These are phyloP conservation scores for Thamnidium elegans DNA, from an alignment of 192 early-diverging fungal genomes.

Conservation along the genomic window DNA sequence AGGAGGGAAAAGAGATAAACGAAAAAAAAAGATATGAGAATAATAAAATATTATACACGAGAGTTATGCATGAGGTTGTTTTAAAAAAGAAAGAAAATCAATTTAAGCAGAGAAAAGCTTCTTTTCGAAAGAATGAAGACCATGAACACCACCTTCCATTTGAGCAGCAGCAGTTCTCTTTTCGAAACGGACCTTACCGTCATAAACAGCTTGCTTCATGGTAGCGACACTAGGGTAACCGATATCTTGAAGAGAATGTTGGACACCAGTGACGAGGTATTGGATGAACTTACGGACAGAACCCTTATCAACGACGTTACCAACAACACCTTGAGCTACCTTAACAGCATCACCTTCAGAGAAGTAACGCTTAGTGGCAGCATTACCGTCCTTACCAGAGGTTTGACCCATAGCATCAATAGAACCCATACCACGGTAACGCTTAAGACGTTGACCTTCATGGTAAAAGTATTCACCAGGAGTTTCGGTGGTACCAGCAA, in stretches of 20 bases:
- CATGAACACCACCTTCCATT: conserved; percentile 95
- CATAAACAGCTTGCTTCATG: conserved; percentile 65
- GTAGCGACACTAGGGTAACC: conserved; percentile 65
- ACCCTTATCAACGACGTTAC: conserved; percentile 97
- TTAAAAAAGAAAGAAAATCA: neutral
- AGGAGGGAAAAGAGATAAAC: too few species aligned
- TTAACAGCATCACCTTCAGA: conserved; percentile 95
- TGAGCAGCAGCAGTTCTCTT: conserved; percentile 91
- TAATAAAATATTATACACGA: too few species aligned
- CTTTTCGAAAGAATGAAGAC: conserved; percentile 82
- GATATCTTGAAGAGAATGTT: conserved; percentile 98
- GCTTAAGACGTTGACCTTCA: conserved; percentile 95
- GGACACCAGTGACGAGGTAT: conserved; percentile 90
- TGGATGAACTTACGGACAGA: conserved; percentile 90
- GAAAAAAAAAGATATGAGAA: too few species aligned
- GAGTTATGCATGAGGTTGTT: too few species aligned
- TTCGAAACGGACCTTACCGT: conserved; percentile 89
- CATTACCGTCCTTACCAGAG: conserved; percentile 63
- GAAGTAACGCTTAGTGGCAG: conserved; percentile 89
- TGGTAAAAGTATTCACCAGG: conserved; percentile 99
- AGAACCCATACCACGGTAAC: conserved; percentile 99
- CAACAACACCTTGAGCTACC: conserved; percentile 97
- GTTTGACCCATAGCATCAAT: conserved; percentile 92
- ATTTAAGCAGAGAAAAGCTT: conserved; percentile 54
- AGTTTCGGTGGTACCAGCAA: conserved; percentile 93